Percentiles rank a stretch among this genome's conserved stretches.
Evolutionary conservation across 176 grass and related monocot species (phyloP).

Genomic region (Chloris gayana): DNA sequence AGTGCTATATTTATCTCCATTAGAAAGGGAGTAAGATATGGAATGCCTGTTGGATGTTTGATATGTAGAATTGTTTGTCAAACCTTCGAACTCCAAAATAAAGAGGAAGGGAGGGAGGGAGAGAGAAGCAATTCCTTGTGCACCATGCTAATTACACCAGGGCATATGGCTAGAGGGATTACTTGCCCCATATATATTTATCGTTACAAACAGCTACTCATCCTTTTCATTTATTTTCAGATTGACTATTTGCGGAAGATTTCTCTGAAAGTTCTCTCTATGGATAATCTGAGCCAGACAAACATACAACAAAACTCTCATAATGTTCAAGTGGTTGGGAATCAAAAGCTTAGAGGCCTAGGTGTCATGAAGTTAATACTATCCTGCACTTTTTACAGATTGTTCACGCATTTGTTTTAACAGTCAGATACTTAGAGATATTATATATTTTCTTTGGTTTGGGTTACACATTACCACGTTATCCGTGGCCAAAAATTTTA

Average conservation of each 20-base stretch:
- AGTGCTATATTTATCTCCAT: too few relatives aligned
- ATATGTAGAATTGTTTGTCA: too few relatives aligned
- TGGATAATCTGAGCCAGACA: slow-evolving; percentile 47
- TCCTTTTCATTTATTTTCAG: slow-evolving; percentile 47
- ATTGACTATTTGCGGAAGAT: slow-evolving; percentile 83
- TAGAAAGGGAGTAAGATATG: too few relatives aligned
- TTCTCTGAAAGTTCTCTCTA: slow-evolving; percentile 81
- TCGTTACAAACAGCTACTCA: slow-evolving; percentile 5
- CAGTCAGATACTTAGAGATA: not conserved
- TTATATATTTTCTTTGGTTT: not conserved
- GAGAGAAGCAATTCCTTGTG: slow-evolving; percentile 2
- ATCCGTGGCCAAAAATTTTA: not conserved
- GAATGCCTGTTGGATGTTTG: too few relatives aligned
- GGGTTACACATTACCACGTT: not conserved
- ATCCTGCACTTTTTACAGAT: not conserved
- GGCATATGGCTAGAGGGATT: not conserved
- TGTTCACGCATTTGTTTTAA: not conserved
- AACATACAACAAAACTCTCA: slow-evolving; percentile 56
- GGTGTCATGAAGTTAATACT: not conserved
- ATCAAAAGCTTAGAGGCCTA: slow-evolving; percentile 46
- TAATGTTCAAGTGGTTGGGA: slow-evolving; percentile 49
- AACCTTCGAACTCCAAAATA: too few relatives aligned
- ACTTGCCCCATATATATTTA: not conserved
- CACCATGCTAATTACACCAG: not conserved
- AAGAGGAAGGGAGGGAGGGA: too few relatives aligned